Base-by-base conservation (phyloP, 129 eudicot genomes). In the Scalesia atractyloides region DNA sequence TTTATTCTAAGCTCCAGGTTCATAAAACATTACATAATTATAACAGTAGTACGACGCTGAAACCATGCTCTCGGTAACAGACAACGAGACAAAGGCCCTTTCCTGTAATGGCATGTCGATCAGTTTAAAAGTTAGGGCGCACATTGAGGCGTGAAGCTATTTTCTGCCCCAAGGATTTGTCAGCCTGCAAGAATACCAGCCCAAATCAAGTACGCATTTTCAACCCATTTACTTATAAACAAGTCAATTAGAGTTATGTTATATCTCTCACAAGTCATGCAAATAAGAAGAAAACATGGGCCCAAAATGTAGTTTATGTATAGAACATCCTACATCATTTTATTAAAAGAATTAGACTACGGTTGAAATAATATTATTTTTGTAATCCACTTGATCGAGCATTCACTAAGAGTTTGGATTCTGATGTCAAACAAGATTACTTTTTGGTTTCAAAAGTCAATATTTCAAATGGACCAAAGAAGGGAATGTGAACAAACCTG, bases 61-160 rank as follows among this genome's bases (percentile, higher is more conserved):
- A 24, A 24, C 30, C 30, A 24, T 24, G 30, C 30, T 24, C 2
- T 24, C 30, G 1, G 30, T 24, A 12, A 10, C 50, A 8, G 30
- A 30, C 60, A 16, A 47, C 9, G 30, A 69, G 15, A 46, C n/a
- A n/a, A 8, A 49, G 19, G 5, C 53, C 53, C 53, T 49, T 14
- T 12, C 53, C 16, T 49, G 17, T 49, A 49, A 13, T 1, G 53
- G 1, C 18, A 19, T n/a, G 7, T 15, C 1, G 54, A 15, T 49
- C 54, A 3, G 56, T 83, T 87, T 82, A 90, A 79, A 90, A 82
- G 61, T 72, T 83, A 7, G 86, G 91, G 66, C 80, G 79, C 33
- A 87, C 83, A 13, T 90, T 90, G 68, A 90, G 89, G 49, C 89
- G 86, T 48, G 88, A 85, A 1, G 94, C 94, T 12, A 90, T 74